phyloP scores from a whole-genome alignment of 192 early-diverging fungal species.

The Entrophospora sp. region DNA sequence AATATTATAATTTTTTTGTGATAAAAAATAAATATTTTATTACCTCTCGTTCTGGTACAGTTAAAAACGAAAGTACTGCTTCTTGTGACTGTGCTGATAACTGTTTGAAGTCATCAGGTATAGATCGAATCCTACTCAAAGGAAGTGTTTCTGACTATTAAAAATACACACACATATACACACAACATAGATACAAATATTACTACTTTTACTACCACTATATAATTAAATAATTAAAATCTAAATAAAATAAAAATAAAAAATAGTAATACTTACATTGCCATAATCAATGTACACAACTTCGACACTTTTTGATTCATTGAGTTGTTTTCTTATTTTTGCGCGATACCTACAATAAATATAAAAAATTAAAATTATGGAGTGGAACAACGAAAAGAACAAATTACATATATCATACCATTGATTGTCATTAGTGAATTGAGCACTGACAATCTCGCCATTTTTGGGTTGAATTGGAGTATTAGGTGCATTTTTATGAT shows the following conservation, averaged over 20 bases:
- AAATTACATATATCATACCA: constrained; percentile 52
- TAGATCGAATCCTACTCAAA: constrained; percentile 57
- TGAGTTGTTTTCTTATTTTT: constrained; percentile 55
- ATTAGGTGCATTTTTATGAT: constrained; percentile 37
- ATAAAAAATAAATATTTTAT: neutral
- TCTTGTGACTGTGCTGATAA: constrained; percentile 71
- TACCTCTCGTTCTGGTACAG: constrained; percentile 41
- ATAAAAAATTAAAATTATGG: neutral
- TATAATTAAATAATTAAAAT: no score
- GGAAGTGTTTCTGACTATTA: constrained; percentile 61
- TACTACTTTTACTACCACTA: no score
- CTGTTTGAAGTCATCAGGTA: constrained; percentile 62
- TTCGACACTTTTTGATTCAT: constrained; percentile 51
- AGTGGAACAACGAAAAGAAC: neutral
- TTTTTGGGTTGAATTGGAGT: constrained; percentile 44
- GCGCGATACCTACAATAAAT: constrained; percentile 47
- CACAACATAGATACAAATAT: no score
- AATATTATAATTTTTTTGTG: no score
- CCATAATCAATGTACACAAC: constrained; percentile 94
- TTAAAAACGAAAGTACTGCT: constrained; percentile 76
- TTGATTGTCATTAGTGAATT: constrained; percentile 80
- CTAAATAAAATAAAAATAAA: neutral
- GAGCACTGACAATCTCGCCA: constrained; percentile 66
- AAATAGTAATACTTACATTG: constrained; percentile 49
- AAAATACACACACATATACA: neutral